Percentiles rank a stretch among this genome's conserved stretches.
Conservation (phyloP, 2,329 filamentous ascomycete species). For the Cladorrhinum sp. region DNA sequence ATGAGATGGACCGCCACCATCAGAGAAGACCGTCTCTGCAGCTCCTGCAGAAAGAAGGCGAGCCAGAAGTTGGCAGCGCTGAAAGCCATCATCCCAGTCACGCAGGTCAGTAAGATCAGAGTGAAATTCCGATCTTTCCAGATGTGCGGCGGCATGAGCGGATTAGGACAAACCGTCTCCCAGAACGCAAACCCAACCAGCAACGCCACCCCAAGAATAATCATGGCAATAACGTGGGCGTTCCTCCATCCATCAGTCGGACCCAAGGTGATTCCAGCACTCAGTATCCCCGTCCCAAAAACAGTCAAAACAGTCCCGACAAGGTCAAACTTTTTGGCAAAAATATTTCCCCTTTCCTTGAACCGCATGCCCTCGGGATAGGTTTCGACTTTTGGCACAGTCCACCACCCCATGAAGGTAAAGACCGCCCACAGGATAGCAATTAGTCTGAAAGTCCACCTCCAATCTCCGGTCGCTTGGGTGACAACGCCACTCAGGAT, state of each 20-base stretch:
- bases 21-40: conserved; percentile 51
- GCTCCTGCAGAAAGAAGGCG: conserved; percentile 61
- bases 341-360: conserved; percentile 35
- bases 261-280: conserved; percentile 56
- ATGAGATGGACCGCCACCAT: conserved; percentile 61
- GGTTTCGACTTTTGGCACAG: conserved; percentile 55
- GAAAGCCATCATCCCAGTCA: conserved; percentile 63
- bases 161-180: conserved; percentile 52
- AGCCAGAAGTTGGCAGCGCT: conserved; percentile 60
- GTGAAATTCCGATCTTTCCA: conserved; percentile 64
- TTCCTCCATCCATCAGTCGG: conserved; percentile 61
- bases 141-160: conserved; percentile 52
- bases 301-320: conserved; percentile 60
- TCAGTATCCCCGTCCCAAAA: conserved; percentile 63
- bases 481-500: conserved; percentile 62
- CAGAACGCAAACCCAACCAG: conserved; percentile 59
- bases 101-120: conserved; percentile 53
- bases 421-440: conserved; percentile 62
- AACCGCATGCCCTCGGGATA: conserved; percentile 39
- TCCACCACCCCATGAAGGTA: conserved; percentile 56
- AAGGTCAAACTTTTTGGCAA: conserved; percentile 57
- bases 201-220: conserved; percentile 56
- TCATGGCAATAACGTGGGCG: conserved; percentile 58
- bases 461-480: conserved; percentile 44
- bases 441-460: conserved; percentile 56